Conservation (phyloP, 805 yeast species). For the Wickerhamomyces canadensis region DNA sequence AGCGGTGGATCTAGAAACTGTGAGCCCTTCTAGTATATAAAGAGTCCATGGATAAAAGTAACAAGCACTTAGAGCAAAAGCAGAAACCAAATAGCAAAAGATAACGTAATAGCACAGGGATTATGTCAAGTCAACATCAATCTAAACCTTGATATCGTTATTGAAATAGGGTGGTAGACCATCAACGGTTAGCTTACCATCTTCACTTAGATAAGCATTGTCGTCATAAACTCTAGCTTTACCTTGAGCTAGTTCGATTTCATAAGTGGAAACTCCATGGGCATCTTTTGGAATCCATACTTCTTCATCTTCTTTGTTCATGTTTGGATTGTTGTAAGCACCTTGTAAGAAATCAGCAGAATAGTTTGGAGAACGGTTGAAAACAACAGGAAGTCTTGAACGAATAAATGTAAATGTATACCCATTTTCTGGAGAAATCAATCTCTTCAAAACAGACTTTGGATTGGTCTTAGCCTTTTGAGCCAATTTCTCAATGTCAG, state of each 20-base stretch:
- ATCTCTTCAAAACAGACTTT: conserved; percentile 22
- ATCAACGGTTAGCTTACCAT: conserved; percentile 45
- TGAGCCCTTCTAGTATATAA: no score
- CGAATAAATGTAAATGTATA: conserved; percentile 43
- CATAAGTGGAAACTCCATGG: conserved; percentile 58
- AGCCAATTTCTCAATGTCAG: conserved; percentile 12
- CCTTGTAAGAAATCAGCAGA: conserved; percentile 24
- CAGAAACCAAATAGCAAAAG: background rate
- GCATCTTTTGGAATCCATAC: conserved; percentile 70
- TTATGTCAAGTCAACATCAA: background rate
- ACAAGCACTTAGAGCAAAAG: no score
- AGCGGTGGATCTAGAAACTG: background rate
- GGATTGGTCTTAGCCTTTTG: conserved; percentile 16
- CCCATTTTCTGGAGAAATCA: conserved; percentile 35
- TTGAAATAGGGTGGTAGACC: conserved; percentile 73
- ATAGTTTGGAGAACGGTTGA: conserved; percentile 29
- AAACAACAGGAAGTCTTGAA: conserved; percentile 28
- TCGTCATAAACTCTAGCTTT: conserved; percentile 52
- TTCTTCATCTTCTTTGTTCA: conserved; percentile 50
- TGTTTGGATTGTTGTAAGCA: conserved; percentile 52
- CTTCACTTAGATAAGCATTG: conserved; percentile 52
- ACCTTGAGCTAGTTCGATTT: conserved; percentile 51
- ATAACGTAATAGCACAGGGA: background rate
- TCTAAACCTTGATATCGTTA: conserved; percentile 21
- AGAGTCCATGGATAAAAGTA: no score